Conservation (phyloP, 148 eudicot species). For the Amaranthus hypochondriacus region DNA sequence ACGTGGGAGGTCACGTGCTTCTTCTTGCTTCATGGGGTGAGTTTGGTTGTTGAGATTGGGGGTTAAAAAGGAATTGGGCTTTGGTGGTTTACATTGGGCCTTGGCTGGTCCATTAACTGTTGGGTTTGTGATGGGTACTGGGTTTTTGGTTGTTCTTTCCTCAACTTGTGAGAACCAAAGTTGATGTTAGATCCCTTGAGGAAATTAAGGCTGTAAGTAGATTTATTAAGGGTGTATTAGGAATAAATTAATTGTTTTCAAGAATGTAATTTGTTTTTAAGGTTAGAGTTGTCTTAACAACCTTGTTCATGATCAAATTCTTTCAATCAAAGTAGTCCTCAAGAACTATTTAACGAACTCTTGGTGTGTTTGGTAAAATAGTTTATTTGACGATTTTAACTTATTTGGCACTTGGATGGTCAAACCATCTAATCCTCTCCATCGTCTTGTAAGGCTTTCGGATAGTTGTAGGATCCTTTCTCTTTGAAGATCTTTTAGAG, state of each 20-base stretch:
- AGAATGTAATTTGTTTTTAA: background rate
- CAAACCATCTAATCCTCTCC: too few species aligned
- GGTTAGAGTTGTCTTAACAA: too few species aligned
- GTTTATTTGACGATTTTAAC: too few species aligned
- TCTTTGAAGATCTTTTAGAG: too few species aligned
- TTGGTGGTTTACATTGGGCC: slow-evolving; percentile 24
- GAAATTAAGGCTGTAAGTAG: slow-evolving; percentile 26
- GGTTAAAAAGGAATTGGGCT: slow-evolving; percentile 26
- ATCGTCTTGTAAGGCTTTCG: too few species aligned
- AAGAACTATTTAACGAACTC: too few species aligned
- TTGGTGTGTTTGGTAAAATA: too few species aligned
- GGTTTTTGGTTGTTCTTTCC: slow-evolving; percentile 44
- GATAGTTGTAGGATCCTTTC: too few species aligned
- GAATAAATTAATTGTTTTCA: background rate
- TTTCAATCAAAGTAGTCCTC: too few species aligned
- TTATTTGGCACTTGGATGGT: too few species aligned
- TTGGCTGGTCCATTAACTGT: slow-evolving; percentile 36
- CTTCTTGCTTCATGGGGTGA: slow-evolving; percentile 29
- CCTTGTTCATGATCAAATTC: too few species aligned
- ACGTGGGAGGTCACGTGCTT: slow-evolving; percentile 39
- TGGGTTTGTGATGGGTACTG: slow-evolving; percentile 31
- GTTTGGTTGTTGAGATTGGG: slow-evolving; percentile 32
- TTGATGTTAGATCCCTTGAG: slow-evolving; percentile 29
- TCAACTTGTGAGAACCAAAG: slow-evolving; percentile 28
- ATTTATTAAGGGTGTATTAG: background rate